A percentile compares a stretch with the other conserved stretches of the same genome.
Conservation (phyloP, 192 early-diverging fungal species). For the Funneliformis geosporum region DNA sequence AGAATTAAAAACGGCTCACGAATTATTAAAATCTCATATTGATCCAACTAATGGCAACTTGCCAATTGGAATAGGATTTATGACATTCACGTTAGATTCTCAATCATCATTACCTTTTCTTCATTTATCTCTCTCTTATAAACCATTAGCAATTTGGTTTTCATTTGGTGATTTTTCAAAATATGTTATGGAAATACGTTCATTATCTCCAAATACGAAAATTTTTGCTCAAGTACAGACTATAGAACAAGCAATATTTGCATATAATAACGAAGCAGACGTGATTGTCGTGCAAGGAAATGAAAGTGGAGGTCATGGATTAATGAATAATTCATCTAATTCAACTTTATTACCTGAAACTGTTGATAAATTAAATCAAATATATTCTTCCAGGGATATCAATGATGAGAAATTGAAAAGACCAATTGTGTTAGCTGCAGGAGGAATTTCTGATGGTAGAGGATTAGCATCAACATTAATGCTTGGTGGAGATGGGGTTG, state of each 20-base stretch:
- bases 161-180: slow-evolving; percentile 47
- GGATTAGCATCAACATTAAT: slow-evolving; percentile 33
- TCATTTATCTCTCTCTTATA: slow-evolving; percentile 23
- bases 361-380: slow-evolving; percentile 30
- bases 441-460: slow-evolving; percentile 34
- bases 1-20: neutral
- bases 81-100: slow-evolving; percentile 42
- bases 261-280: slow-evolving; percentile 44
- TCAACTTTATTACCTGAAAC: slow-evolving; percentile 41
- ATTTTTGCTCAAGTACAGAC: slow-evolving; percentile 53
- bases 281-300: slow-evolving; percentile 54
- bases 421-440: slow-evolving; percentile 38
- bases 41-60: slow-evolving; percentile 22
- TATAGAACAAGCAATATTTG: slow-evolving; percentile 44
- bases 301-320: slow-evolving; percentile 52
- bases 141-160: slow-evolving; percentile 49
- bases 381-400: neutral
- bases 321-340: slow-evolving; percentile 24
- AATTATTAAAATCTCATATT: neutral
- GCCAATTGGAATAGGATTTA: slow-evolving; percentile 47
- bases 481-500: slow-evolving; percentile 47
- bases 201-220: slow-evolving; percentile 32
- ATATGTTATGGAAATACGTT: slow-evolving; percentile 37
- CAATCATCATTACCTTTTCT: slow-evolving; percentile 38
- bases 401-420: neutral